Evolutionary conservation across 108 stramenopile species (phyloP), one percentile per base, ranked within the genome.

Genomic region (Fragilaria crotonensis): DNA sequence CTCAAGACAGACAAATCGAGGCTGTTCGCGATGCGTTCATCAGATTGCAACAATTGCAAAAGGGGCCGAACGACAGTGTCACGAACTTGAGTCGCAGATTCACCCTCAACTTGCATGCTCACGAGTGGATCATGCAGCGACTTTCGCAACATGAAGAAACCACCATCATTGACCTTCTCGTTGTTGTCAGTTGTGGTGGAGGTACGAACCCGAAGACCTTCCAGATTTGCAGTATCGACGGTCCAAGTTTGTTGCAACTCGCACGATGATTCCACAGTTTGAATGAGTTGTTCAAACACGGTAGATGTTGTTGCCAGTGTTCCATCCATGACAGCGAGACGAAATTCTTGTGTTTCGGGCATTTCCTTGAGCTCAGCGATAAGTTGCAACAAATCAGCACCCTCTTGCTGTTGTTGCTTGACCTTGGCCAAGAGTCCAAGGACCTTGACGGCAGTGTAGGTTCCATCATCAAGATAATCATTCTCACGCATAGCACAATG

Each of bases 61-160:
- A 89, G 20, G 3, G 88, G 82, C 4, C 59, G 32, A 9, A 83
- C 52, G 5, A 85, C 76, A 17, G 54, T 45, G 25, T 59, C 44
- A 5, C 45, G 48, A 1, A 82, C 79, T 28, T 67, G 60, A 20
- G 73, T 67, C 22, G 61, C 63, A 52, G 54, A 79, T 14, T 49
- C 46, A 46, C 84, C 73, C 72, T 93, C 90, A 20, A 89, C 63
- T 71, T 93, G 90, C 45, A 93, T 54, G 51, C 80, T 78, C 28
- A 93, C 68, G 0, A 93, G 66, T 2, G 90, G 90, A 65, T 93
- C 90, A 52, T 93, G 90, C 1, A 93, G 68, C 52, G 74, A 77
- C 75, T 88, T 81, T 45, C 90, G 72, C 7, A 93, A 52, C 85
- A 93, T 84, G 65, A 93, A 89, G 60, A 82, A 93, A 18, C 81